Conservation (phyloP, 495 filamentous ascomycete genomes). For the Neurospora africana region DNA sequence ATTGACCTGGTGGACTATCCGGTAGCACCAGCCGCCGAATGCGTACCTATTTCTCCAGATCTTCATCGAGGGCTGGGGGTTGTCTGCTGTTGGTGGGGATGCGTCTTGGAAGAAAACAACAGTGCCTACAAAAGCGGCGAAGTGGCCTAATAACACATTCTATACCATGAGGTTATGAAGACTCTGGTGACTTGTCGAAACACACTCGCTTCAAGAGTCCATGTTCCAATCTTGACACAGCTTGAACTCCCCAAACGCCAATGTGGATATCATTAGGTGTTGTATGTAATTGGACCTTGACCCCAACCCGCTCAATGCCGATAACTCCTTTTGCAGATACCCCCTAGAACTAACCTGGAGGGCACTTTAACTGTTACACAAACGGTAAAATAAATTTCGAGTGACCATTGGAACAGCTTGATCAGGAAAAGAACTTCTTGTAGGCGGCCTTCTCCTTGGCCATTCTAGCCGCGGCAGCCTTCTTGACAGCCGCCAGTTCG, state of each 20-base stretch:
- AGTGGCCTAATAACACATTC: not conserved
- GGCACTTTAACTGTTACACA: not conserved
- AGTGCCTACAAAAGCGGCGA: not conserved
- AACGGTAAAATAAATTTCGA: not conserved
- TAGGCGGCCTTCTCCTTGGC: constrained; percentile 85
- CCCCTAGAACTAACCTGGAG: not conserved
- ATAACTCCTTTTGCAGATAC: not conserved
- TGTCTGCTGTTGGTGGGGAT: not conserved
- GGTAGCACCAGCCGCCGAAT: not conserved
- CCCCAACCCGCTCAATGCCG: not conserved
- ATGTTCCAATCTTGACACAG: not conserved
- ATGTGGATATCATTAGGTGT: not conserved
- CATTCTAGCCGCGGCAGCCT: constrained; percentile 55
- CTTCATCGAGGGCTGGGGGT: not conserved
- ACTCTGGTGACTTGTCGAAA: not conserved
- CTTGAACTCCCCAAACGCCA: not conserved
- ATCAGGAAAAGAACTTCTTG: constrained; percentile 67
- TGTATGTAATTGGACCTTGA: not conserved
- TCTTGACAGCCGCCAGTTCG: constrained; percentile 68
- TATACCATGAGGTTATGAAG: not conserved
- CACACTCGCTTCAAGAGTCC: not conserved
- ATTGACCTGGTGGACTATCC: not conserved
- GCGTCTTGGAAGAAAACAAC: not conserved
- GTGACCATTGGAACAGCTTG: not conserved
- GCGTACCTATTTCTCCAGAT: not conserved